Evolutionary conservation across 306 rosid species (phyloP).

Genomic region (Leucaena leucocephala): DNA sequence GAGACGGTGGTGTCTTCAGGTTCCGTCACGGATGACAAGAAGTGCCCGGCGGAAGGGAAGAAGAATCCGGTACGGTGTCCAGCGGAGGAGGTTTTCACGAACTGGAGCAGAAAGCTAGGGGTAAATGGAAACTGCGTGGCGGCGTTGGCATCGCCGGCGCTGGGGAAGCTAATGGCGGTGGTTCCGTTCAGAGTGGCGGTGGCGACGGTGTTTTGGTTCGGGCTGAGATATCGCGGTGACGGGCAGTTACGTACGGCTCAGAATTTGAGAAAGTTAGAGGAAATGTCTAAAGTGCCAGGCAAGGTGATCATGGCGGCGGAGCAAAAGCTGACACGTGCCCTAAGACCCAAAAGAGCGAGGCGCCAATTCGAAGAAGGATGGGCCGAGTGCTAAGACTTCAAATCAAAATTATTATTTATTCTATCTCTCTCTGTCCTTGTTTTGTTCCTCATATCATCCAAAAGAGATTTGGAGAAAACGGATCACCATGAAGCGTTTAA

Average conservation of each 20-base stretch:
- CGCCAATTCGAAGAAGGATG: slow-evolving; percentile 54
- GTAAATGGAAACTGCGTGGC: background rate
- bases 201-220: slow-evolving; percentile 78
- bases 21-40: slow-evolving; percentile 33
- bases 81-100: slow-evolving; percentile 29
- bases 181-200: slow-evolving; percentile 52
- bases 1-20: slow-evolving; percentile 5
- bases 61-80: slow-evolving; percentile 7
- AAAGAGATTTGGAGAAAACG: no score
- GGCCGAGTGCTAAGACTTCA: slow-evolving; percentile 41
- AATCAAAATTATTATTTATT: background rate
- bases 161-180: slow-evolving; percentile 32
- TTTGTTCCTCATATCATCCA: no score
- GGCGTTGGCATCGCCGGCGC: slow-evolving; percentile 33
- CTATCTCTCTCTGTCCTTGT: no score
- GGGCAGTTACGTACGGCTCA: slow-evolving; percentile 34
- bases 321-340: slow-evolving; percentile 45
- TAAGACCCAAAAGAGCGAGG: slow-evolving; percentile 15
- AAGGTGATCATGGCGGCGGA: slow-evolving; percentile 57
- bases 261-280: slow-evolving; percentile 48
- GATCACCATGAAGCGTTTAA: no score
- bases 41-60: background rate
- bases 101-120: slow-evolving; percentile 45
- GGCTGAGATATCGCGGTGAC: slow-evolving; percentile 44
- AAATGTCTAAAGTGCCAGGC: slow-evolving; percentile 56